These are phyloP conservation scores for Xylaria sp. DNA, from an alignment of 2,329 filamentous ascomycete species.

Conservation along the genomic window DNA sequence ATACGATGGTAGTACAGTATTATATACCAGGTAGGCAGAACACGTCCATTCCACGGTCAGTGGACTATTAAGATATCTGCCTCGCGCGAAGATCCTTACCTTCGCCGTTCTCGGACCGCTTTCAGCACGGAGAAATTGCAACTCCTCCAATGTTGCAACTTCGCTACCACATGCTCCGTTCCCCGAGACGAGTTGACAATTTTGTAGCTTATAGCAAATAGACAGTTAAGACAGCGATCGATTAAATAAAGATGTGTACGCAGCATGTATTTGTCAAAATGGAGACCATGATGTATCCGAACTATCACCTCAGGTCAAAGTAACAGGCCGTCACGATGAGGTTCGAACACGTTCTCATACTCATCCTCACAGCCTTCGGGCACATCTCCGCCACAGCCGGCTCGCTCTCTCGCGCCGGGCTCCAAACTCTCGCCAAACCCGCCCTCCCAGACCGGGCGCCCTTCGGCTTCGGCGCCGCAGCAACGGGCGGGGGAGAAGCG, in stretches of 20 bases:
- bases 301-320: not conserved
- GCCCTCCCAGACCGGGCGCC: constrained; percentile 37
- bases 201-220: not conserved
- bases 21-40: not conserved
- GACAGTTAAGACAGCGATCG: not conserved
- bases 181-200: constrained; percentile 10
- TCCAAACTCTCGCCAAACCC: not conserved
- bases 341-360: constrained; percentile 4
- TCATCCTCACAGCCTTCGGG: constrained; percentile 19
- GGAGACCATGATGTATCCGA: not conserved
- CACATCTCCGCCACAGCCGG: constrained; percentile 2
- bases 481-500: constrained; percentile 34
- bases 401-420: not conserved
- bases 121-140: constrained; percentile 28
- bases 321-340: constrained; percentile 14
- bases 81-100: constrained; percentile 11
- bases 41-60: too few species aligned
- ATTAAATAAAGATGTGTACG: constrained; percentile 17
- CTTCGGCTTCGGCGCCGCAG: constrained; percentile 39
- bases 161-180: constrained; percentile 30
- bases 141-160: constrained; percentile 12
- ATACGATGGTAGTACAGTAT: too few species aligned
- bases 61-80: not conserved
- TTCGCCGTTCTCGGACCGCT: not conserved
- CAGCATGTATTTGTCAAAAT: not conserved